Evolutionary conservation across 805 yeast species (phyloP).

Genomic region (Saccharomycopsis fibuligera): DNA sequence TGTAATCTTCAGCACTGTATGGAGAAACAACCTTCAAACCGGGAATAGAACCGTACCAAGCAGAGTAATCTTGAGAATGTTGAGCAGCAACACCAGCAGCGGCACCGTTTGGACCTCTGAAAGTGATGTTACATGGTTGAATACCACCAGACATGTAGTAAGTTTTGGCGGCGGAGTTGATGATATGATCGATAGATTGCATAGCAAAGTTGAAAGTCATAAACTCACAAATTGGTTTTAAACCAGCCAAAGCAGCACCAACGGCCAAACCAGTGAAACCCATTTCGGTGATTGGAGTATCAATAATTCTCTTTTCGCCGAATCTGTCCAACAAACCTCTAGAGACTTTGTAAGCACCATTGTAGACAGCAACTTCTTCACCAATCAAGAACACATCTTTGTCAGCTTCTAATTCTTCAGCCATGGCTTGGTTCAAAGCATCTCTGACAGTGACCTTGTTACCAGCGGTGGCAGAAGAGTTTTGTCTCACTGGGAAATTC

Average conservation of each 20-base stretch:
- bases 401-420: conserved; percentile 96
- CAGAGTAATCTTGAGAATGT: conserved; percentile 95
- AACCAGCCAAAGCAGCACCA: conserved; percentile 94
- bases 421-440: conserved; percentile 89
- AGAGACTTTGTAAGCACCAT: conserved; percentile 97
- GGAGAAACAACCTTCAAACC: conserved; percentile 97
- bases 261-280: conserved; percentile 95
- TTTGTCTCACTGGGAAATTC: conserved; percentile 14
- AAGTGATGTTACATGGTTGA: conserved; percentile 93
- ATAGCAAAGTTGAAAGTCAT: conserved; percentile 99
- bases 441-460: conserved; percentile 88
- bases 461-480: conserved; percentile 36
- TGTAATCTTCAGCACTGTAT: conserved; percentile 90
- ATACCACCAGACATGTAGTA: conserved; percentile 99
- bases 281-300: conserved; percentile 98
- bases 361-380: conserved; percentile 98
- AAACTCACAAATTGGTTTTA: conserved; percentile 95
- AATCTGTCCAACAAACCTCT: conserved; percentile 92
- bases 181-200: conserved; percentile 98
- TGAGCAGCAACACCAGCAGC: conserved; percentile 99
- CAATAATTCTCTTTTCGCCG: conserved; percentile 89
- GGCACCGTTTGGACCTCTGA: conserved; percentile 99
- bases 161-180: conserved; percentile 98
- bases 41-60: conserved; percentile 98
- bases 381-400: conserved; percentile 93